Evolutionary conservation across 495 filamentous ascomycete species (phyloP).

Genomic region (Daldinia decipiens): DNA sequence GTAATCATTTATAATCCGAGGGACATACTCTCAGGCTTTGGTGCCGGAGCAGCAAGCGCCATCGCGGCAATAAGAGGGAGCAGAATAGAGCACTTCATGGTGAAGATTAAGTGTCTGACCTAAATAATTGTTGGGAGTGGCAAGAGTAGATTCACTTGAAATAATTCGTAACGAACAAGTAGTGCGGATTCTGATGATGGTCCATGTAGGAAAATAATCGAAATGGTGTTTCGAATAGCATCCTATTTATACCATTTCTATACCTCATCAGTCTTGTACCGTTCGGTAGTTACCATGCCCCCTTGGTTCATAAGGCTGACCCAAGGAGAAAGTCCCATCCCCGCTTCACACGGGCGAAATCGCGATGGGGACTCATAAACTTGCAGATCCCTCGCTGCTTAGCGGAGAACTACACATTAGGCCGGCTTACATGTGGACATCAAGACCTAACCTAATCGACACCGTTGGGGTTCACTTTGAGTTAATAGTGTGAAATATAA

Average conservation of each 20-base stretch:
- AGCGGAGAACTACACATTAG: neutral
- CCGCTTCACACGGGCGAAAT: slow-evolving; percentile 1
- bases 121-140: neutral
- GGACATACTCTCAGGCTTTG: neutral
- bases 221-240: neutral
- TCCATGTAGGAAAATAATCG: neutral
- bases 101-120: neutral
- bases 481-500: neutral
- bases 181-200: neutral
- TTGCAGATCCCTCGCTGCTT: neutral
- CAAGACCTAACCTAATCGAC: neutral
- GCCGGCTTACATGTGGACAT: slow-evolving; percentile 2
- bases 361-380: neutral
- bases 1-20: neutral
- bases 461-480: neutral
- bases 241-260: neutral
- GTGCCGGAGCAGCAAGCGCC: neutral
- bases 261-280: neutral
- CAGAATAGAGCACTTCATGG: neutral
- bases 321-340: neutral
- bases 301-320: neutral
- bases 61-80: neutral
- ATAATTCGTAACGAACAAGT: neutral
- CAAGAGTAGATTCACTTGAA: neutral
- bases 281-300: neutral